Conservation (phyloP, 2,329 filamentous ascomycete genomes). For the Elsinoe necatrix region DNA sequence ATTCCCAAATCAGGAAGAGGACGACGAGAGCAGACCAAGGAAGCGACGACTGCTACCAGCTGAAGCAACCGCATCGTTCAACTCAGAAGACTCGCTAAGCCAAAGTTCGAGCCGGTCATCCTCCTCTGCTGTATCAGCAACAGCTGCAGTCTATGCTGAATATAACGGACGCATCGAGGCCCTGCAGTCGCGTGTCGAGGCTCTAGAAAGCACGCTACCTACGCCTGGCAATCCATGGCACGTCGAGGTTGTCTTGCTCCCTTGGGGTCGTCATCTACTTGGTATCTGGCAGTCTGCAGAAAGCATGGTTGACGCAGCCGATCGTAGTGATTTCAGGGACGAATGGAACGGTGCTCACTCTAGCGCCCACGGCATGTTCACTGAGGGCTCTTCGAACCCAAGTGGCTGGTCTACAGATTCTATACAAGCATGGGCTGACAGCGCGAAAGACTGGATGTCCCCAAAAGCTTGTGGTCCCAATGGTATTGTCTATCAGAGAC, state of each 20-base stretch:
- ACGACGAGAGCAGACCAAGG: constrained; percentile 31
- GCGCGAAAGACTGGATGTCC: constrained; percentile 51
- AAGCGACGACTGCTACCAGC: constrained; percentile 27
- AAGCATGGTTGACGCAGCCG: constrained; percentile 19
- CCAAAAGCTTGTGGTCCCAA: constrained; percentile 59
- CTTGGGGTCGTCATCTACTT: constrained; percentile 51
- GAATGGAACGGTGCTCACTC: constrained; percentile 38
- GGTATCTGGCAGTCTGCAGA: constrained; percentile 46
- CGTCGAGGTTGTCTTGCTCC: constrained; percentile 66
- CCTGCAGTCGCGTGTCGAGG: constrained; percentile 41
- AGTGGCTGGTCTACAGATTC: constrained; percentile 43
- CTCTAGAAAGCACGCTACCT: constrained; percentile 54
- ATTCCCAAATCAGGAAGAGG: constrained; percentile 22
- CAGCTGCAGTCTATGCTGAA: constrained; percentile 30
- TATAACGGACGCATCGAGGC: constrained; percentile 29
- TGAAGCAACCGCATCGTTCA: constrained; percentile 32
- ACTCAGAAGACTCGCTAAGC: constrained; percentile 32
- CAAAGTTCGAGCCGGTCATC: constrained; percentile 28
- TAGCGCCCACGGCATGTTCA: constrained; percentile 22
- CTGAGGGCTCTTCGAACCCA: constrained; percentile 27
- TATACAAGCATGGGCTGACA: constrained; percentile 41
- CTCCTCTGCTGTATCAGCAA: constrained; percentile 31
- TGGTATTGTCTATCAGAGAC: constrained; percentile 57
- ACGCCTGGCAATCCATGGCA: constrained; percentile 59
- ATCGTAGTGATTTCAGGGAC: constrained; percentile 23